Percentiles rank a stretch among this genome's conserved stretches.
phyloP scores from a whole-genome alignment of 495 filamentous ascomycete species.

The Aspergillus hancockii region DNA sequence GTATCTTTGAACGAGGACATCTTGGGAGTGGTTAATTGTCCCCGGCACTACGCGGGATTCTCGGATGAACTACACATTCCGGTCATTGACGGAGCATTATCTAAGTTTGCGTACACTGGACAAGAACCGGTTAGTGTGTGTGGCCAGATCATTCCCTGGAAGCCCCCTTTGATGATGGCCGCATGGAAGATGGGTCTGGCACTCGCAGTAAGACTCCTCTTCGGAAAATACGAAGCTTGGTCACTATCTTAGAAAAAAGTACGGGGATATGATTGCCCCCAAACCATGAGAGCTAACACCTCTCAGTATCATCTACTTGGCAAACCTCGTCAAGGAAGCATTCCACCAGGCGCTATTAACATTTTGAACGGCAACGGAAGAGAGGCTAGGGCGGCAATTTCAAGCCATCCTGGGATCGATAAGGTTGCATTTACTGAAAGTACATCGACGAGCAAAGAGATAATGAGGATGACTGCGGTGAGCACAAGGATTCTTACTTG shows the following conservation, averaged over 20 bases:
- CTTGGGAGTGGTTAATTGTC: constrained; percentile 63
- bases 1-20: constrained; percentile 73
- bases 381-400: constrained; percentile 73
- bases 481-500: constrained; percentile 85
- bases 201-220: constrained; percentile 46
- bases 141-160: constrained; percentile 78
- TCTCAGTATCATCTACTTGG: constrained; percentile 75
- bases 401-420: constrained; percentile 70
- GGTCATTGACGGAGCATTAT: constrained; percentile 75
- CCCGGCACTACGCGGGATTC: constrained; percentile 86
- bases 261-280: constrained; percentile 78
- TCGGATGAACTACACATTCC: constrained; percentile 91
- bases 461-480: constrained; percentile 80
- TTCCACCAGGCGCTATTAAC: constrained; percentile 84
- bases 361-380: constrained; percentile 77
- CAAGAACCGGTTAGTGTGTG: constrained; percentile 88
- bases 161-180: constrained; percentile 64
- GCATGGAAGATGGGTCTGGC: constrained; percentile 91
- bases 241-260: too few species aligned
- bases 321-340: constrained; percentile 77
- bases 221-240: too few species aligned
- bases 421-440: constrained; percentile 88
- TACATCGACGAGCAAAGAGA: constrained; percentile 73
- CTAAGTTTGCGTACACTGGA: constrained; percentile 85
- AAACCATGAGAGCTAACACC: constrained; percentile 89